These are phyloP conservation scores for Zhuliangozyma blackwelliae DNA, from an alignment of 1,139 yeast genomes.

Conservation along the genomic window DNA sequence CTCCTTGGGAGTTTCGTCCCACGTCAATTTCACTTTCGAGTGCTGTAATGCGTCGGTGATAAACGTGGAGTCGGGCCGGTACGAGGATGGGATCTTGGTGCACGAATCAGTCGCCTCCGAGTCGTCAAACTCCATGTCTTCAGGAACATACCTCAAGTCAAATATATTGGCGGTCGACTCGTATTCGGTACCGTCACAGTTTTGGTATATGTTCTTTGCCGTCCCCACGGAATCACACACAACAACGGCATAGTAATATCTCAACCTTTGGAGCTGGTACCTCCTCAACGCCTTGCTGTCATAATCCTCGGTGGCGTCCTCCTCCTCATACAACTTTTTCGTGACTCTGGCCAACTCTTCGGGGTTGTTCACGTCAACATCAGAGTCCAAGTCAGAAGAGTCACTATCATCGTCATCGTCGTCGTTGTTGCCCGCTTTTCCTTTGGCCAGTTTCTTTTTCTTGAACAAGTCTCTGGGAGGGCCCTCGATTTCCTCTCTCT, in stretches of 20 bases:
- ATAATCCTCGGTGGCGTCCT: conserved; percentile 66
- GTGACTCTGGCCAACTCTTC: conserved; percentile 50
- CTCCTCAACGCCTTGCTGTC: conserved; percentile 67
- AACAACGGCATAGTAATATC: conserved; percentile 93
- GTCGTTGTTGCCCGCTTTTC: conserved; percentile 5
- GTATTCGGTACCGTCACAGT: conserved; percentile 92
- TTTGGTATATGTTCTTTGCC: conserved; percentile 71
- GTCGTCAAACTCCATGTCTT: conserved; percentile 80
- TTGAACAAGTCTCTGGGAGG: conserved; percentile 85
- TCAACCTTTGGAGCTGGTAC: conserved; percentile 80
- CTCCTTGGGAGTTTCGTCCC: conserved; percentile 98
- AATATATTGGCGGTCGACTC: conserved; percentile 95
- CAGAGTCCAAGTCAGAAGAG: conserved; percentile 42
- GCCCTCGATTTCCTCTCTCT: conserved; percentile 84
- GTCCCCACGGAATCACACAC: conserved; percentile 72
- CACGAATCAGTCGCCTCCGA: conserved; percentile 70
- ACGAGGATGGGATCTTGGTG: conserved; percentile 65
- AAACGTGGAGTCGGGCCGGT: conserved; percentile 73
- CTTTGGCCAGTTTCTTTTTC: conserved; percentile 18
- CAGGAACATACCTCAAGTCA: conserved; percentile 90
- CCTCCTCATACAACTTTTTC: conserved; percentile 66
- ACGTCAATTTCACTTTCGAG: conserved; percentile 86
- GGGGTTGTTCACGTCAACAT: conserved; percentile 39
- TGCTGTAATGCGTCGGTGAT: conserved; percentile 93
- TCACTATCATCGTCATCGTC: conserved; percentile 11